These are phyloP conservation scores for Pseudogymnoascus sp. DNA, from an alignment of 2,329 filamentous ascomycete genomes.

Conservation along the genomic window DNA sequence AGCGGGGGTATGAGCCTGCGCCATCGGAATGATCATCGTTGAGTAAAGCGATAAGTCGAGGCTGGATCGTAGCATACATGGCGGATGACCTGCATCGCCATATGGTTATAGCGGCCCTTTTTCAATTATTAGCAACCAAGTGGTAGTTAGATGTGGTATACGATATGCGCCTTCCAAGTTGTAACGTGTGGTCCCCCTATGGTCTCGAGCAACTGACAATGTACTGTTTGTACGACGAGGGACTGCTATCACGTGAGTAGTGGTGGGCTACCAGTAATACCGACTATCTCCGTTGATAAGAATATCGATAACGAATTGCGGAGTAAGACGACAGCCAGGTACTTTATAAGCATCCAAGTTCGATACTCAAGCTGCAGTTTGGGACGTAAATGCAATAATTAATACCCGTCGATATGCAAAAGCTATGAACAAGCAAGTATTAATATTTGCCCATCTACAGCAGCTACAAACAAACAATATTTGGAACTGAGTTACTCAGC, in stretches of 20 bases:
- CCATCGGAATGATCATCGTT: conserved; percentile 38
- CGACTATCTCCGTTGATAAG: conserved; percentile 4
- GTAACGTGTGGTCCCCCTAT: neutral
- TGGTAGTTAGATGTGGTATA: neutral
- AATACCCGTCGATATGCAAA: neutral
- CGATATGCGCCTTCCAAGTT: neutral
- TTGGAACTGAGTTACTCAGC: neutral
- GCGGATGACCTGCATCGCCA: conserved; percentile 10
- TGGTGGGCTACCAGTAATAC: neutral
- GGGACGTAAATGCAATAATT: neutral
- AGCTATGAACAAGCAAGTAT: neutral
- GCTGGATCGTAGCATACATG: conserved; percentile 49
- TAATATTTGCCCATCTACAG: neutral
- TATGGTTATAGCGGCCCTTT: neutral
- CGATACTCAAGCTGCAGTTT: neutral
- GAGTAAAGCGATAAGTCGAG: conserved; percentile 56
- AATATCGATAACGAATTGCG: neutral
- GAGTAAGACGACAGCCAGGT: conserved; percentile 8
- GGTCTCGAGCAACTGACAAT: neutral
- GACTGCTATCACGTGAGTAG: neutral
- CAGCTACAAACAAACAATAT: neutral
- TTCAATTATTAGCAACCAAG: neutral
- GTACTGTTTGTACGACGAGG: neutral
- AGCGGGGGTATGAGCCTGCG: conserved; percentile 35
- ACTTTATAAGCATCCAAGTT: conserved; percentile 6